Evolutionary conservation across 2,329 filamentous ascomycete genomes (phyloP).

Genomic region (Epichloe sibirici): DNA sequence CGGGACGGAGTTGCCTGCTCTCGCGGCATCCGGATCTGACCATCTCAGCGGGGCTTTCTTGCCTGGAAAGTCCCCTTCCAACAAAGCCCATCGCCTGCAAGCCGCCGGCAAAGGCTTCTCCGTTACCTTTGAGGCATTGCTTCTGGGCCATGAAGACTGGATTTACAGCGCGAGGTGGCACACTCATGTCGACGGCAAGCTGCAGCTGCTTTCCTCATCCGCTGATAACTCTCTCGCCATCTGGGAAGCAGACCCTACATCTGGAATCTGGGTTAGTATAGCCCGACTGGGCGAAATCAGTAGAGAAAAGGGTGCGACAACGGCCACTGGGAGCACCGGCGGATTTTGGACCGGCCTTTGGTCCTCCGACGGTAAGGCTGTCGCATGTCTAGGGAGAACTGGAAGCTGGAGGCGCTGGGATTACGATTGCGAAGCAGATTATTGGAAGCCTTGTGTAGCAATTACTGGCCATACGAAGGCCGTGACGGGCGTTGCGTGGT

Average conservation of each 20-base stretch:
- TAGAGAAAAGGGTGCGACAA: slow-evolving; percentile 87
- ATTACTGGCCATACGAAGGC: slow-evolving; percentile 75
- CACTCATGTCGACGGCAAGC: slow-evolving; percentile 33
- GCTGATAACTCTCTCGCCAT: slow-evolving; percentile 91
- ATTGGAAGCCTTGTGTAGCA: slow-evolving; percentile 67
- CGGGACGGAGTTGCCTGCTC: slow-evolving; percentile 50
- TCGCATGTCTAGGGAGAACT: slow-evolving; percentile 77
- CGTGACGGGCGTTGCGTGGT: slow-evolving; percentile 76
- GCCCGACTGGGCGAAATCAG: slow-evolving; percentile 87
- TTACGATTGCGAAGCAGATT: slow-evolving; percentile 44
- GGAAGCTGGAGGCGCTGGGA: slow-evolving; percentile 89
- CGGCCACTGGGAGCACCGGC: slow-evolving; percentile 87
- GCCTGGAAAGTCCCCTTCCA: slow-evolving; percentile 64
- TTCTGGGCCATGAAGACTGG: slow-evolving; percentile 96
- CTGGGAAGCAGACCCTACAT: slow-evolving; percentile 74
- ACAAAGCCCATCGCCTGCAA: slow-evolving; percentile 74
- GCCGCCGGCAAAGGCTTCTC: slow-evolving; percentile 53
- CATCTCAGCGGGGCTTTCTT: slow-evolving; percentile 45
- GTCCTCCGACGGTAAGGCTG: slow-evolving; percentile 62
- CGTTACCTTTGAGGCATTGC: slow-evolving; percentile 82
- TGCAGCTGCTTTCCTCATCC: slow-evolving; percentile 76
- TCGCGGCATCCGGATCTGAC: slow-evolving; percentile 41
- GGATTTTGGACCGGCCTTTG: slow-evolving; percentile 95
- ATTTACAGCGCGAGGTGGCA: slow-evolving; percentile 83
- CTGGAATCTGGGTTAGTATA: slow-evolving; percentile 82